These are phyloP conservation scores for Lachancea waltii DNA, from an alignment of 805 yeast species.

Conservation along the genomic window DNA sequence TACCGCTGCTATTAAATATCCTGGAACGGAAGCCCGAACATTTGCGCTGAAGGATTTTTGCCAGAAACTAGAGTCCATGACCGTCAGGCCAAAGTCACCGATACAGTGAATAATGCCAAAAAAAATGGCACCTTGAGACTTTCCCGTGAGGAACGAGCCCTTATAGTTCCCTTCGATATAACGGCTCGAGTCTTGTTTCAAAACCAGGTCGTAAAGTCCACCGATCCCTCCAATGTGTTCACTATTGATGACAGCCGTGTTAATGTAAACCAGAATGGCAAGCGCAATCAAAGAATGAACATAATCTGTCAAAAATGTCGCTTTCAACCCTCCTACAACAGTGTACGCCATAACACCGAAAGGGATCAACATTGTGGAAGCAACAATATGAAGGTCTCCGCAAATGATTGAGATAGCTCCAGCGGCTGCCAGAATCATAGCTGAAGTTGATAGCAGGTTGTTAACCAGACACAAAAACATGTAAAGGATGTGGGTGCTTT, in stretches of 20 bases:
- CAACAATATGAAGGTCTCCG: slow-evolving; percentile 35
- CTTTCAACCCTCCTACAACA: slow-evolving; percentile 40
- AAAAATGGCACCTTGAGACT: slow-evolving; percentile 21
- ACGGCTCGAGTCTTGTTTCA: slow-evolving; percentile 22
- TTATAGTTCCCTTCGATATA: slow-evolving; percentile 27
- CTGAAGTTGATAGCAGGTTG: slow-evolving; percentile 30
- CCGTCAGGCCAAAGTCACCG: slow-evolving; percentile 23
- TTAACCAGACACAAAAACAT: slow-evolving; percentile 31
- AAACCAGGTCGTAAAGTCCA: slow-evolving; percentile 35
- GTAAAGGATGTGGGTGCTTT: slow-evolving; percentile 27
- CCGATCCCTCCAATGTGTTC: slow-evolving; percentile 36
- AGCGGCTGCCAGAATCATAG: slow-evolving; percentile 34
- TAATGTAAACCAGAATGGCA: slow-evolving; percentile 29
- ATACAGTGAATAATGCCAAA: slow-evolving; percentile 21
- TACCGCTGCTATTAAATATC: slow-evolving; percentile 30
- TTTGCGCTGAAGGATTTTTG: slow-evolving; percentile 36
- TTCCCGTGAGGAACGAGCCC: slow-evolving; percentile 28
- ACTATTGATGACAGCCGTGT: slow-evolving; percentile 29
- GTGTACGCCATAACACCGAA: slow-evolving; percentile 40
- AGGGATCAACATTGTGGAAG: slow-evolving; percentile 37
- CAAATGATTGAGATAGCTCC: slow-evolving; percentile 36
- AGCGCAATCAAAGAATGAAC: slow-evolving; percentile 38
- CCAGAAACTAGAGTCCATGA: slow-evolving; percentile 31
- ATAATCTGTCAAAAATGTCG: slow-evolving; percentile 43
- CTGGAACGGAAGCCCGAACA: slow-evolving; percentile 25